Evolutionary conservation across 345 rosid genomes (phyloP).

Genomic region (Aethionema arabicum): DNA sequence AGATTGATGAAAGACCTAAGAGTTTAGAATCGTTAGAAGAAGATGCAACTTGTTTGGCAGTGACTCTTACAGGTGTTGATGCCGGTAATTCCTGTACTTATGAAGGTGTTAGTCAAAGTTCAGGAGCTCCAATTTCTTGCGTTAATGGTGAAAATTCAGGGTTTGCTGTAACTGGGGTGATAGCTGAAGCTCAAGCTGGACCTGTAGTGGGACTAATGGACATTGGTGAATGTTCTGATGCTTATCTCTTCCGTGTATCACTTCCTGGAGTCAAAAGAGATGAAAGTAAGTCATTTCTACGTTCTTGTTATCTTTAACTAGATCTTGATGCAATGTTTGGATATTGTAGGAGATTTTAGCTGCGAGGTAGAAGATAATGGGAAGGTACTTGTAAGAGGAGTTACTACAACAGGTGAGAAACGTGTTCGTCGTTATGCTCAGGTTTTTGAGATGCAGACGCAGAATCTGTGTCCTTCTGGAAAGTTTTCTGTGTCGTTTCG

Average conservation of each 20-base stretch:
- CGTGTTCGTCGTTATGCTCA: constrained; percentile 45
- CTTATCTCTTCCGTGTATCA: constrained; percentile 60
- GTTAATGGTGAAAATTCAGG: constrained; percentile 35
- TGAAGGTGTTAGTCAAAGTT: neutral
- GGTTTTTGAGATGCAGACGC: constrained; percentile 53
- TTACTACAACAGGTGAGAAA: constrained; percentile 64
- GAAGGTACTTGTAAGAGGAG: constrained; percentile 52
- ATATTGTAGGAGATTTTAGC: constrained; percentile 50
- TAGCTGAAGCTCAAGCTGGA: constrained; percentile 44
- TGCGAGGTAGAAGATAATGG: constrained; percentile 53
- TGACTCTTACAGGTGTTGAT: neutral
- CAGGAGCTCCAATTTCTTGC: constrained; percentile 34
- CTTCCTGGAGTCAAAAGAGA: constrained; percentile 70
- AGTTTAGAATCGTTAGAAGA: neutral
- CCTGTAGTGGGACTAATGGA: constrained; percentile 51
- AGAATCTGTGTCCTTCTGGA: constrained; percentile 58
- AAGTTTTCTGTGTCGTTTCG: constrained; percentile 52
- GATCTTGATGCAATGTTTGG: neutral
- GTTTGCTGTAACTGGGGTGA: constrained; percentile 40
- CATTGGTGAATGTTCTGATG: constrained; percentile 54
- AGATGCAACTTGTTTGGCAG: neutral
- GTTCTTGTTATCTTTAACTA: neutral
- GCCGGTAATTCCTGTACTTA: neutral
- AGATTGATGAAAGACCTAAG: constrained; percentile 14
- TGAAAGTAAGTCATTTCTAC: constrained; percentile 44